Evolutionary conservation across 192 early-diverging fungal species (phyloP).

Genomic region (Podila epigama): DNA sequence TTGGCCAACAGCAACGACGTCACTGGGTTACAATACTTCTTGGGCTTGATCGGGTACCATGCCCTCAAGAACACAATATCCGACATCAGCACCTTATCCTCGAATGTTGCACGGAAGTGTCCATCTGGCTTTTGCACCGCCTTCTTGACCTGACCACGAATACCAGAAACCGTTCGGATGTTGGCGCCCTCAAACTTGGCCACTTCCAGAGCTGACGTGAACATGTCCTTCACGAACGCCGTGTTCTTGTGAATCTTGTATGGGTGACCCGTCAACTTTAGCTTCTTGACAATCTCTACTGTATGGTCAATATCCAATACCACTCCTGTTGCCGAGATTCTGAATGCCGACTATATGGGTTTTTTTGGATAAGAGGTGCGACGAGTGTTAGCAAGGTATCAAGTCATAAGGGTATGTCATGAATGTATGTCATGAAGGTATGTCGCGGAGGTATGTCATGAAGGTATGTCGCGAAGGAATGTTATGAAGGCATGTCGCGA

Average conservation of each 20-base stretch:
- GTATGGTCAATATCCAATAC: constrained; percentile 94
- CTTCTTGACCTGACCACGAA: constrained; percentile 99
- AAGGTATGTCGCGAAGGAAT: too few species aligned
- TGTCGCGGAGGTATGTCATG: too few species aligned
- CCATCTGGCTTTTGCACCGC: constrained; percentile 85
- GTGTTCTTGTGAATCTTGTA: constrained; percentile 98
- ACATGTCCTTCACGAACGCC: constrained; percentile 98
- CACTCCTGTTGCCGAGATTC: constrained; percentile 95
- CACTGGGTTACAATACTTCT: constrained; percentile 97
- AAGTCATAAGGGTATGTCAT: too few species aligned
- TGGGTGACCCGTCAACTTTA: constrained; percentile 95
- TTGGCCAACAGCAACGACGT: constrained; percentile 83
- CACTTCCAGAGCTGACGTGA: constrained; percentile 93
- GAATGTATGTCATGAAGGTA: too few species aligned
- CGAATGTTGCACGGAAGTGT: constrained; percentile 96
- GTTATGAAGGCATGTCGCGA: too few species aligned
- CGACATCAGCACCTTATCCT: constrained; percentile 94
- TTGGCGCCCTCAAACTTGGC: constrained; percentile 98
- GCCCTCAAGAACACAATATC: constrained; percentile 98
- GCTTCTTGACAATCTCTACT: constrained; percentile 97
- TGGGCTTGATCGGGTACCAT: constrained; percentile 96
- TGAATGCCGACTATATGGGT: constrained; percentile 66
- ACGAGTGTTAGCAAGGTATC: too few species aligned
- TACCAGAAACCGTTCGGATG: constrained; percentile 95
- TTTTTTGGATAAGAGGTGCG: too few species aligned